Evolutionary conservation across 768 basidiomycete genomes (phyloP).

Genomic region (Phlegmacium glaucopus): DNA sequence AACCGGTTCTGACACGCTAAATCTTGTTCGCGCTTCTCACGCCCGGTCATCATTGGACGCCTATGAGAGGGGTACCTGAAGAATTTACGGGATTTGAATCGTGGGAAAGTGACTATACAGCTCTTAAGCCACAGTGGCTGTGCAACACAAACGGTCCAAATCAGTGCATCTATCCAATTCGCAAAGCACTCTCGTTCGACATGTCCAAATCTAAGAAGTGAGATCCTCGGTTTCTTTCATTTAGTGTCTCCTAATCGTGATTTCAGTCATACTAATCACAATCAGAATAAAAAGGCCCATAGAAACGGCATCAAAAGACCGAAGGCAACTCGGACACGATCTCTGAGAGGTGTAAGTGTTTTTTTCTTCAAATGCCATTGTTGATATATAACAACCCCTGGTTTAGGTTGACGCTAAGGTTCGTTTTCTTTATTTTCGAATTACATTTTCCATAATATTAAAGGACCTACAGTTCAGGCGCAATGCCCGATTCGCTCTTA

Average conservation of each 20-base stretch:
- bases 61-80: no score
- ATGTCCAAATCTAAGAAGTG: slow-evolving; percentile 99
- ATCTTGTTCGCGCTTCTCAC: no score
- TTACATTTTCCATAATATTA: slow-evolving; percentile 3
- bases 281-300: slow-evolving; percentile 96
- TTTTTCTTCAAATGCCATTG: slow-evolving; percentile 5
- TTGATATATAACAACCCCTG: slow-evolving; percentile 1
- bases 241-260: slow-evolving; percentile 1
- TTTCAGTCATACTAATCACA: slow-evolving; percentile 86
- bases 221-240: slow-evolving; percentile 18
- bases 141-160: slow-evolving; percentile 17
- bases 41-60: no score
- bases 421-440: slow-evolving; percentile 15
- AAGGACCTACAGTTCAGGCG: slow-evolving; percentile 69
- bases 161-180: slow-evolving; percentile 13
- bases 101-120: slow-evolving; percentile 34
- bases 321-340: slow-evolving; percentile 66
- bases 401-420: slow-evolving; percentile 80
- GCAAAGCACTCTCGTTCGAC: slow-evolving; percentile 31
- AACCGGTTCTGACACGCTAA: no score
- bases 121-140: slow-evolving; percentile 43
- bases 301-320: slow-evolving; percentile 95
- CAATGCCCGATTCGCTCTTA: slow-evolving; percentile 69
- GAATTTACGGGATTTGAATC: no score
- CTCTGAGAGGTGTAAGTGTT: slow-evolving; percentile 77